Conservation (phyloP, 2,329 filamentous ascomycete species). For the Trichophaea hybrida region DNA sequence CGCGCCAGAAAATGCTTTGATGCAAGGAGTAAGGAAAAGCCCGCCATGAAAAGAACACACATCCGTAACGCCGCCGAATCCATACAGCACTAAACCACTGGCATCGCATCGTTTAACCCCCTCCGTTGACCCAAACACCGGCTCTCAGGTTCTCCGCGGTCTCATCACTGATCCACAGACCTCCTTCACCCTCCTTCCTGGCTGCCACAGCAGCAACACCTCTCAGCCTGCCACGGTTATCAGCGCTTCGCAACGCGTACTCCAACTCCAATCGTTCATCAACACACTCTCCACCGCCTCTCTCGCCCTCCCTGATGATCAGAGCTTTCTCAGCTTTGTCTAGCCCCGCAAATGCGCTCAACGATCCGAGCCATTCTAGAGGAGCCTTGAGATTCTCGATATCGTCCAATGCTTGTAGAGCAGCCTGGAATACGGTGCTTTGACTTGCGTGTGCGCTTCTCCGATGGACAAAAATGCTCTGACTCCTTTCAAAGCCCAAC, state of each 20-base stretch:
- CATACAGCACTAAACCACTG: too few relatives aligned
- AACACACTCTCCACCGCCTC: constrained; percentile 44
- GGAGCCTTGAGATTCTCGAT: constrained; percentile 34
- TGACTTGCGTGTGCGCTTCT: constrained; percentile 52
- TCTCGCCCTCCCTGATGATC: constrained; percentile 42
- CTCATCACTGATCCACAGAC: constrained; percentile 42
- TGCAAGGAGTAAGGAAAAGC: too few relatives aligned
- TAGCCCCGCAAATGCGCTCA: constrained; percentile 41
- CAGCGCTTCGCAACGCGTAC: constrained; percentile 35
- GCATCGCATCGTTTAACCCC: background rate
- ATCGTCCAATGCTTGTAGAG: constrained; percentile 58
- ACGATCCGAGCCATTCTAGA: constrained; percentile 61
- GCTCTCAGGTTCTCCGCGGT: constrained; percentile 43
- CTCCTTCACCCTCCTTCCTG: constrained; percentile 35
- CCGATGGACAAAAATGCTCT: constrained; percentile 59
- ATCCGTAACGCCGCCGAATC: too few relatives aligned
- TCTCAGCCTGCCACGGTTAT: constrained; percentile 44
- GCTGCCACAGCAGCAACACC: constrained; percentile 47
- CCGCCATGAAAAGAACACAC: too few relatives aligned
- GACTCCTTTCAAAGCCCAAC: constrained; percentile 50
- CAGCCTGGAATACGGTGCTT: constrained; percentile 54
- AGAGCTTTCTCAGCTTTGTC: constrained; percentile 52
- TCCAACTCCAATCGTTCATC: constrained; percentile 59
- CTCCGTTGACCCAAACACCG: constrained; percentile 32
- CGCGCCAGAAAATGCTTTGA: too few relatives aligned